Base-by-base conservation (phyloP, 192 early-diverging fungal genomes). In the Helicostylum pulchrum region DNA sequence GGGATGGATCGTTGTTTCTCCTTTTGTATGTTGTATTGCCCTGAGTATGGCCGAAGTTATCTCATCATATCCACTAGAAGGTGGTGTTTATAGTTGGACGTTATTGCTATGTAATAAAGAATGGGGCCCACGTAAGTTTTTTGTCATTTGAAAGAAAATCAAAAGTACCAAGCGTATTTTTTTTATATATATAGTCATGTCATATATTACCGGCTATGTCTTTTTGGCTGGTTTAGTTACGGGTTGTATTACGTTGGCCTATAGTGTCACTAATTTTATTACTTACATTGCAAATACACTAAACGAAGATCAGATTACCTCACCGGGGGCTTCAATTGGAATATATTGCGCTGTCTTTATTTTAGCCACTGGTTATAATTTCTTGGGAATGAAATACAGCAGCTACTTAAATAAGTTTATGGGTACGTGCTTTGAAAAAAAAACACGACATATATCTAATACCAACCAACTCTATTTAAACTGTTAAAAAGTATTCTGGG, bases 31-130 rank as follows among this genome's bases (percentile, higher is more conserved):
- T 39, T 68, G 64, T 48, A 76, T 78, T 20, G 74, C 69, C 3
- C 56, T 72, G 14, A 64, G 68, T 15, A 76, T 82, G 77, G 77
- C 80, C 10, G 80, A 82, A 60, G 72, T 82, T 12, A 70, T 71
- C n/a, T 77, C 62, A 44, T 60, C 64, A n/a, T 67, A 67, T 59
- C 76, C 73, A 20, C 58, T 64, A 17, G 44, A 19, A 59, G 74
- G 68, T 30, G 61, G 55, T 69, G 68, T 77, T 53, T 70, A 60
- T 44, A 67, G 45, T 45, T 78, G 68, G 65, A 57, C 48, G 0
- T 56, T 59, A 7, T 7, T 54, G 19, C 36, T 62, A 15, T 26
- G 48, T 19, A 62, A 46, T 48, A 45, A 66, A 57, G 50, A 64
- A 52, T 65, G 50, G 51, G 73, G 62, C 44, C 64, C 61, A 23